phyloP scores from a whole-genome alignment of 441 rosid species.

The Lepidium campestre region DNA sequence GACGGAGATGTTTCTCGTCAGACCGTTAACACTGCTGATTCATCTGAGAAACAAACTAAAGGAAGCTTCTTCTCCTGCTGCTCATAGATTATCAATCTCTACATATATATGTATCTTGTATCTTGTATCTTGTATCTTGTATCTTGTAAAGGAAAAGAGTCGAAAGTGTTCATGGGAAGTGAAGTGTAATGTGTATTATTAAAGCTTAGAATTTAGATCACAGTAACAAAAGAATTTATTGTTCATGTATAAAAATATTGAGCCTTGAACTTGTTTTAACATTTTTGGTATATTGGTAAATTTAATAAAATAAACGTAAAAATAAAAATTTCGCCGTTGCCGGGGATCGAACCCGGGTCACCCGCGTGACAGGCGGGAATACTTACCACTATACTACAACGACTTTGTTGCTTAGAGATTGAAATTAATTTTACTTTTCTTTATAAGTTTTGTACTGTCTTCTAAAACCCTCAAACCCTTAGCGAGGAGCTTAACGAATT shows the following conservation, averaged over 20 bases:
- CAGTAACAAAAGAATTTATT: neutral
- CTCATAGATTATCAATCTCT: conserved; percentile 14
- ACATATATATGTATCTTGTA: no score
- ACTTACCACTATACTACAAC: conserved; percentile 94
- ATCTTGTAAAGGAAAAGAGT: conserved; percentile 6
- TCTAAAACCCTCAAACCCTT: conserved; percentile 28
- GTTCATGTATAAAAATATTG: neutral
- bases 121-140: conserved; percentile 1
- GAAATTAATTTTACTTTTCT: no score
- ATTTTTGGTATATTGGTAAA: neutral
- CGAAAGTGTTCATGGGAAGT: conserved; percentile 11
- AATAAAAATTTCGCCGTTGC: neutral
- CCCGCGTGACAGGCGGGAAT: conserved; percentile 71
- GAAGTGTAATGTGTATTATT: neutral
- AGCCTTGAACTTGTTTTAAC: neutral
- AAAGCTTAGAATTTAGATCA: conserved; percentile 16
- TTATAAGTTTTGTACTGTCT: neutral
- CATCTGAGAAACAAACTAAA: conserved; percentile 13
- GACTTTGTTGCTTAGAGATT: conserved; percentile 13
- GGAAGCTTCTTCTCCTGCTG: conserved; percentile 32
- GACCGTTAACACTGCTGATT: neutral
- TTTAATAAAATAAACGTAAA: neutral
- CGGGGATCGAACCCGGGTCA: conserved; percentile 31
- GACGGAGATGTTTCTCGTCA: conserved; percentile 10
- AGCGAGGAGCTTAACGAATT: neutral